A percentile compares a stretch with the other conserved stretches of the same genome.
phyloP scores from a whole-genome alignment of 2,329 filamentous ascomycete species.

The Ceratocystis harringtonii region DNA sequence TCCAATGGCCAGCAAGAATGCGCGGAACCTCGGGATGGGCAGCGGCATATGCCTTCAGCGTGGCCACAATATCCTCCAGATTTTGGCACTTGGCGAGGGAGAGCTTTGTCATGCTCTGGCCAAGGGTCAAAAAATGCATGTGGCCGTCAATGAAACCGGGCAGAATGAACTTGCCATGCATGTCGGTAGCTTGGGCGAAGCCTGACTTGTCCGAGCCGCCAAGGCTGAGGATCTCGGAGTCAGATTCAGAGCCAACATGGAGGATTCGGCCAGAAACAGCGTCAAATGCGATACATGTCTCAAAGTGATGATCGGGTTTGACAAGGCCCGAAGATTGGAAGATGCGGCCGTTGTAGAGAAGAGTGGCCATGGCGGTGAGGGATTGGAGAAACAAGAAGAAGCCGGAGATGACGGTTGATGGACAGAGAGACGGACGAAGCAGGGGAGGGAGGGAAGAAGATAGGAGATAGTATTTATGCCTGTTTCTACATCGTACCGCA shows the following conservation, averaged over 20 bases:
- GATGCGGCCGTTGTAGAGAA: slow-evolving; percentile 19
- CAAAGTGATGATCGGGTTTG: slow-evolving; percentile 16
- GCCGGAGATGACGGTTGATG: no score
- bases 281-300: slow-evolving; percentile 14
- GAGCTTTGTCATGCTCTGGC: slow-evolving; percentile 38
- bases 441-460: no score
- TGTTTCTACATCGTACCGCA: no score
- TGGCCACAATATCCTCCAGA: slow-evolving; percentile 34
- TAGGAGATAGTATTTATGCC: no score
- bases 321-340: slow-evolving; percentile 17
- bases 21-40: slow-evolving; percentile 33
- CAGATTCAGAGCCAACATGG: slow-evolving; percentile 13
- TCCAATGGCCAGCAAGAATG: slow-evolving; percentile 41
- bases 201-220: slow-evolving; percentile 10
- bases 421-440: no score
- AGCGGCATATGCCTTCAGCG: slow-evolving; percentile 32
- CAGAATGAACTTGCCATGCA: slow-evolving; percentile 29
- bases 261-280: slow-evolving; percentile 13
- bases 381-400: no score
- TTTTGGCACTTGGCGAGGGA: slow-evolving; percentile 33
- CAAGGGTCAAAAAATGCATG: slow-evolving; percentile 39
- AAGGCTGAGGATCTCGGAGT: slow-evolving; percentile 13
- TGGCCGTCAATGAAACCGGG: slow-evolving; percentile 45
- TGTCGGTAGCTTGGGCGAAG: slow-evolving; percentile 22
- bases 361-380: slow-evolving; percentile 6